Conservation (phyloP, 139 green algal genomes). For the Ettlia oleoabundans region DNA sequence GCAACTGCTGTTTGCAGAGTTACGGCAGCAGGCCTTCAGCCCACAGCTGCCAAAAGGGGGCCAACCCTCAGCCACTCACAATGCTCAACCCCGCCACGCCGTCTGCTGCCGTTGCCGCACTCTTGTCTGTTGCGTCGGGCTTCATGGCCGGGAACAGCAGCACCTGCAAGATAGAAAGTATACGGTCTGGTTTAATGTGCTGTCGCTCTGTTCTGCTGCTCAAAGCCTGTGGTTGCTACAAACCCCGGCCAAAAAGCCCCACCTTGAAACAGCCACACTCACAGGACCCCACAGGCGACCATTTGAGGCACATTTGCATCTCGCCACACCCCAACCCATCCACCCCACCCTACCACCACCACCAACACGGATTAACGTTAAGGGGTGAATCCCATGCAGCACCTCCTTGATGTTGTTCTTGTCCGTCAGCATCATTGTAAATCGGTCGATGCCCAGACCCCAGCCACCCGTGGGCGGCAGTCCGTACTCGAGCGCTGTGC, state of each 20-base stretch:
- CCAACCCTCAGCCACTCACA: conserved; percentile 13
- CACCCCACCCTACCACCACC: background rate
- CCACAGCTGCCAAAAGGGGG: too few species aligned
- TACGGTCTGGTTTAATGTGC: too few species aligned
- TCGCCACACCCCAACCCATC: background rate
- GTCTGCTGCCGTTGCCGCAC: background rate
- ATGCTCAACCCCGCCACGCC: conserved; percentile 15
- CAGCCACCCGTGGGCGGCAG: conserved; percentile 97
- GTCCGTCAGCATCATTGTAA: conserved; percentile 99
- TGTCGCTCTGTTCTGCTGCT: too few species aligned
- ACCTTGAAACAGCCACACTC: too few species aligned
- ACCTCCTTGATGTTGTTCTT: conserved; percentile 97
- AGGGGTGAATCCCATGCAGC: background rate
- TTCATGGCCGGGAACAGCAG: conserved; percentile 99
- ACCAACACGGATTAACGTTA: background rate
- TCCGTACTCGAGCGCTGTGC: conserved; percentile 96
- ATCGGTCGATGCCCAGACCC: conserved; percentile 97
- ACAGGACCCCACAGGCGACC: too few species aligned
- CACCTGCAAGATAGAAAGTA: conserved; percentile 69
- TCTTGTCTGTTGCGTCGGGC: conserved; percentile 67
- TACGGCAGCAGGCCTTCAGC: too few species aligned
- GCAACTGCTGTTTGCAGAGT: background rate
- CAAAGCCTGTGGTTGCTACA: too few species aligned
- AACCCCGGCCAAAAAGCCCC: too few species aligned
- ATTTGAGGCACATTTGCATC: too few species aligned